These are phyloP conservation scores for Rutstroemia sp. DNA, from an alignment of 2,329 filamentous ascomycete genomes.

Conservation along the genomic window DNA sequence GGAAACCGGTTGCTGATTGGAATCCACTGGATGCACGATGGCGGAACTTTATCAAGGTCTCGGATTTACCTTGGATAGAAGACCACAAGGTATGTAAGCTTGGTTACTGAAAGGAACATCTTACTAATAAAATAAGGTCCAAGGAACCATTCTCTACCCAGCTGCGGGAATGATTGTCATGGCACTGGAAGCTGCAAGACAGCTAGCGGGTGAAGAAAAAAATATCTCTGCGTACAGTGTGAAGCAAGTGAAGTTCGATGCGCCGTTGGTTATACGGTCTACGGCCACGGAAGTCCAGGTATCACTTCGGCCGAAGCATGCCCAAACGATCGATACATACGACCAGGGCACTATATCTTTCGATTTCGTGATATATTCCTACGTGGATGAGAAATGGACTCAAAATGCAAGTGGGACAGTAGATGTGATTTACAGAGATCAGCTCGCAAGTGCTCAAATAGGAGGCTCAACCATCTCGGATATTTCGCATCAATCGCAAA, in stretches of 20 bases:
- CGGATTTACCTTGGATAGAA: slow-evolving; percentile 24
- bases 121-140: not conserved
- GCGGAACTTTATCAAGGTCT: slow-evolving; percentile 23
- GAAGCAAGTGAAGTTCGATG: slow-evolving; percentile 37
- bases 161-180: slow-evolving; percentile 26
- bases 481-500: not conserved
- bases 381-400: not conserved
- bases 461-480: no score
- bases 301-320: not conserved
- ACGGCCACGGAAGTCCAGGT: slow-evolving; percentile 20
- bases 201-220: slow-evolving; percentile 11
- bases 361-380: not conserved
- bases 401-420: not conserved
- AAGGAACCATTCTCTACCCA: slow-evolving; percentile 23
- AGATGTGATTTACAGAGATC: not conserved
- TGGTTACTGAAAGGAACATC: not conserved
- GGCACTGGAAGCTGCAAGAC: slow-evolving; percentile 25
- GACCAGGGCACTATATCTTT: not conserved
- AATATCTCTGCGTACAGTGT: not conserved
- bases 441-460: not conserved
- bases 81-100: slow-evolving; percentile 2
- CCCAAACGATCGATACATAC: not conserved
- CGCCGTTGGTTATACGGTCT: slow-evolving; percentile 36
- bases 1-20: slow-evolving; percentile 18
- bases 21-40: slow-evolving; percentile 22